phyloP scores from a whole-genome alignment of 257 asterid genomes.

The Leptodermis oblonga region DNA sequence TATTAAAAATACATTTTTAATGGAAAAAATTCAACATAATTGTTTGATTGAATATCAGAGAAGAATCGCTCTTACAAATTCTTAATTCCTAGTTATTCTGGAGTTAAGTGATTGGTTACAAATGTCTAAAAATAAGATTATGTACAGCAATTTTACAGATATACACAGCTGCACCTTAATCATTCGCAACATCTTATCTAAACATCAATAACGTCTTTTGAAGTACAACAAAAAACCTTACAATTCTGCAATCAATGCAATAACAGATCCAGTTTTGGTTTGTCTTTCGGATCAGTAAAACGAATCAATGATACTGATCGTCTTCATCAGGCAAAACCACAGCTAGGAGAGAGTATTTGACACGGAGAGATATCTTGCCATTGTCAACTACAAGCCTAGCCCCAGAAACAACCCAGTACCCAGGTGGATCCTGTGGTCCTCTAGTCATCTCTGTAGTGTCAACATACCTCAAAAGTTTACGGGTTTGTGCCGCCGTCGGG shows the following conservation, averaged over 20 bases:
- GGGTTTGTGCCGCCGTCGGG: slow-evolving; percentile 55
- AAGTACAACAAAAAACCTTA: not conserved
- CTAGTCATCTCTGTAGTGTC: slow-evolving; percentile 72
- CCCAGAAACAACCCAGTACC: slow-evolving; percentile 82
- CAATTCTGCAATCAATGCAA: not conserved
- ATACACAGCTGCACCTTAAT: not conserved
- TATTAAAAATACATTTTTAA: too few relatives aligned
- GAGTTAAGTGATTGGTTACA: not conserved
- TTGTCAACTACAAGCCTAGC: slow-evolving; percentile 66
- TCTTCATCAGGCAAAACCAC: slow-evolving; percentile 53
- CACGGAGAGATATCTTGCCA: slow-evolving; percentile 63
- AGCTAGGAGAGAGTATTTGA: slow-evolving; percentile 60
- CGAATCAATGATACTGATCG: slow-evolving; percentile 16
- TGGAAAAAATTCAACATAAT: too few relatives aligned
- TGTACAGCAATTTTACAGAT: not conserved
- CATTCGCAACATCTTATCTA: not conserved
- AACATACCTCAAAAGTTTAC: slow-evolving; percentile 57
- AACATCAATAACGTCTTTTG: too few relatives aligned
- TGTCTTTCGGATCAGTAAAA: not conserved
- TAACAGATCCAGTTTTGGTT: not conserved
- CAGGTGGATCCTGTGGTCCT: slow-evolving; percentile 73
- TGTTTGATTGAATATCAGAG: too few relatives aligned
- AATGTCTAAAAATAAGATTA: not conserved
- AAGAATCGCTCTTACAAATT: too few relatives aligned
- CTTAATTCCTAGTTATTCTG: not conserved